Evolutionary conservation across 306 rosid genomes (phyloP), one percentile per base, ranked within the genome.

Genomic region (Trichosanthes truncata): DNA sequence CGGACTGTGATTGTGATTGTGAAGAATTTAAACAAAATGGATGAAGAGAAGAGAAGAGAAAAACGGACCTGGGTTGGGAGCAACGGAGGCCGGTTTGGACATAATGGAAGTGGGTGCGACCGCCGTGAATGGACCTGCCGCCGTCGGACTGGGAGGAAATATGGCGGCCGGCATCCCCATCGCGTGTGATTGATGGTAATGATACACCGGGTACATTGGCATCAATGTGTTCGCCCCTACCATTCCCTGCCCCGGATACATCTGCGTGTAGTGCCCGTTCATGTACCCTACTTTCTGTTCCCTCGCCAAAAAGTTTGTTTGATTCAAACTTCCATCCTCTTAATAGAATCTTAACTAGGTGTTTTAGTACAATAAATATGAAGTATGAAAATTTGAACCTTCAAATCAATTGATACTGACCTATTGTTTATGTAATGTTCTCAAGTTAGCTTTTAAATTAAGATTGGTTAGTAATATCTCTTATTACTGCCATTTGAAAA

Each of bases 141-240:
- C 33, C 3, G 92, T 83, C 59, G 87, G 75, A 21, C 75, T 68
- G 7, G 52, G 89, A 2, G 89, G 87, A 80, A 76, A 89, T 72
- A 89, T 41, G 73, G 88, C 94, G 5, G 93, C 86, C 13, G 97
- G 89, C 25, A 85, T 80, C 36, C 94, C 96, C 94, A 89, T 81
- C 6, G 94, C 86, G 48, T 88, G 91, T 14, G 91, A 80, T 86
- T 85, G 92, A 78, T 89, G 94, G 83, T 77, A 88, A 52, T 87
- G 96, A 81, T 88, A 91, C 4, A 83, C 46, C 12, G 93, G 97
- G 88, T 90, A 91, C 89, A 88, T 84, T 3, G 96, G 93, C 93
- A 93, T 91, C 94, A 87, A 2, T 68, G 93, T 80, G 85, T 88
- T 93, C 8, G 79, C 91, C 36, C 94, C 90, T 40, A 91, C 81